Evolutionary conservation across 257 asterid species (phyloP).

Genomic region (Primulina tabacum): DNA sequence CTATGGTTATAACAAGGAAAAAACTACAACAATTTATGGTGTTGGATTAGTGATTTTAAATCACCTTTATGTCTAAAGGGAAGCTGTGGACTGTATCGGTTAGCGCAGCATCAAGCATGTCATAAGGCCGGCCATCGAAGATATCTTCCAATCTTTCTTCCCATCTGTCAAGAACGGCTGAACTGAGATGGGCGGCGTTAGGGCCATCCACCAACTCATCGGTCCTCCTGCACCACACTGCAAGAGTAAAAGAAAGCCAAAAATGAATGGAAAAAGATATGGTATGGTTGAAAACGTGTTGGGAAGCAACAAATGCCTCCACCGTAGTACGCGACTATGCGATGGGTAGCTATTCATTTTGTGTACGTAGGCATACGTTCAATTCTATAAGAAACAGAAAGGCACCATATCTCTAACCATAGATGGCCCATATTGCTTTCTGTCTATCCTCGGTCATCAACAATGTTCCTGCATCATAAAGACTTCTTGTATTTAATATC

Average conservation of each 20-base stretch:
- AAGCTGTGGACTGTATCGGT: conserved; percentile 62
- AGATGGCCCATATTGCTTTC: conserved; percentile 89
- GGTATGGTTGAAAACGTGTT: too few relatives aligned
- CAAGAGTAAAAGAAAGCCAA: background rate
- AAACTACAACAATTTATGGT: too few relatives aligned
- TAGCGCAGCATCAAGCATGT: conserved; percentile 78
- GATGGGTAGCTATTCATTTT: too few relatives aligned
- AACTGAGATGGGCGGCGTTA: conserved; percentile 45
- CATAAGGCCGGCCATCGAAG: conserved; percentile 67
- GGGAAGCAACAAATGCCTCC: too few relatives aligned
- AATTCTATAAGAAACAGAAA: background rate
- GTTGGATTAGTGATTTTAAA: background rate
- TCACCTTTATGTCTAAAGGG: conserved; percentile 74
- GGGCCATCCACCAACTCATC: conserved; percentile 91
- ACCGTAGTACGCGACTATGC: too few relatives aligned
- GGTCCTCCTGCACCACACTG: conserved; percentile 90
- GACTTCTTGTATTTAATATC: background rate
- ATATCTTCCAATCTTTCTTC: conserved; percentile 68
- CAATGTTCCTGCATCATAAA: conserved; percentile 58
- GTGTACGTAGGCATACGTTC: too few relatives aligned
- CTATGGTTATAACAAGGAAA: background rate
- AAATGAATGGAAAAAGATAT: too few relatives aligned
- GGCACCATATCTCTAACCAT: conserved; percentile 38
- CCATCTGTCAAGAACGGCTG: conserved; percentile 70
- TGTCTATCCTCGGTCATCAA: conserved; percentile 72